Evolutionary conservation across 768 basidiomycete species (phyloP), one percentile per base, ranked within the genome.

Genomic region (Russula dissimulans): DNA sequence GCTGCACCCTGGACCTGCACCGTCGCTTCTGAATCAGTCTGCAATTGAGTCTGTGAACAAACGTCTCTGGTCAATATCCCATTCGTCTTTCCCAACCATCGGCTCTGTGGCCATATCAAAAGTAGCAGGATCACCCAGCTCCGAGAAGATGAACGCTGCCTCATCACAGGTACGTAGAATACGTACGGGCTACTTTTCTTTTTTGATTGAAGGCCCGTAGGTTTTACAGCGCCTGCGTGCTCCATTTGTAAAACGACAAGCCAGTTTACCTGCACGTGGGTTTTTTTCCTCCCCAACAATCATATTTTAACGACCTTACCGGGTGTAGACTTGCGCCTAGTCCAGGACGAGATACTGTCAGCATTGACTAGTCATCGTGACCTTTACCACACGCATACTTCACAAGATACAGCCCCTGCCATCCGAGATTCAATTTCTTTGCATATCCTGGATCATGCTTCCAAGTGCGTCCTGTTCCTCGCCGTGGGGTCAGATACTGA

Each of bases 401-500:
- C 81, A n/a, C 74, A 86, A 51, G 85, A 87, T 14, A 75, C 81
- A n/a, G 82, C 85, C 56, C 79, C 80, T 67, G 71, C 71, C 18
- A 76, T 83, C 17, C 80, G 91, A 43, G 85, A 92, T 69, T 84
- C 82, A 1, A 78, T 86, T 3, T 76, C 89, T 3, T 72, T 95
- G 4, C 95, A 98, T 71, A 81, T 83, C 3, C 71, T 97, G 55
- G 92, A 97, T 67, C 97, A 99, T 74, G 79, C 95, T 56, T 82
- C 85, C 56, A 97, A 89, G 97, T 95, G 60, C 57, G 41, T 9
- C 34, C 5, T 39, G 29, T 39, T 34, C 32, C 38, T 59, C 32
- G 44, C 34, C 43, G 8, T n/a, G 34, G 34, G 12, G 39, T 45
- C 47, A 36, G 1, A 29, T 36, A 34, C 38, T 54, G 3, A 65